Evolutionary conservation across 768 basidiomycete genomes (phyloP).

Genomic region (Amanita inopinata): DNA sequence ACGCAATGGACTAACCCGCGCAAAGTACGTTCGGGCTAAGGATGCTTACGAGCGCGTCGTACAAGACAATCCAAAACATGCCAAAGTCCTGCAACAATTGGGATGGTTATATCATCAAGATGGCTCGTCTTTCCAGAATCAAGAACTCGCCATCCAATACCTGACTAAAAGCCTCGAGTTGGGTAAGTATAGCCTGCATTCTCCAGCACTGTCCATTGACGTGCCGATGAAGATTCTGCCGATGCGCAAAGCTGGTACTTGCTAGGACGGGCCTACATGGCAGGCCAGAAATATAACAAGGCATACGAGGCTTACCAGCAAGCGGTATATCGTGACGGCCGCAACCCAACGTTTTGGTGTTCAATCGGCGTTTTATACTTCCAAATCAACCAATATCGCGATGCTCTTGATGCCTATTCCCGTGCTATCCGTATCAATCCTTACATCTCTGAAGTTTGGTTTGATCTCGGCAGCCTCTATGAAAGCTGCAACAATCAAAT

Average conservation of each 20-base stretch:
- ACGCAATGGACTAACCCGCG: constrained; percentile 11
- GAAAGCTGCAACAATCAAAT: constrained; percentile 99
- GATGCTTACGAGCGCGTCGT: constrained; percentile 97
- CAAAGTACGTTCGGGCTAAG: constrained; percentile 78
- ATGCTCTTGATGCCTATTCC: constrained; percentile 97
- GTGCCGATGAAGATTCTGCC: constrained; percentile 54
- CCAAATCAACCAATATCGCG: constrained; percentile 99
- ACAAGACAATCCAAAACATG: constrained; percentile 85
- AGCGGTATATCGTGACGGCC: constrained; percentile 96
- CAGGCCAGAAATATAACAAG: constrained; percentile 97
- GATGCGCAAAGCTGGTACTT: constrained; percentile 99
- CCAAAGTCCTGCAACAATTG: constrained; percentile 95
- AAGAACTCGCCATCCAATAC: constrained; percentile 89
- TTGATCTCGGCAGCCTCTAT: constrained; percentile 93
- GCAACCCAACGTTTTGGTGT: constrained; percentile 99
- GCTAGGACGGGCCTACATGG: constrained; percentile 97
- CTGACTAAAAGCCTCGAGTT: constrained; percentile 93
- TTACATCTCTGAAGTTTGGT: constrained; percentile 94
- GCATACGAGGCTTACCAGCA: constrained; percentile 99
- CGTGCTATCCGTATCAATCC: constrained; percentile 98
- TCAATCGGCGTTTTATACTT: constrained; percentile 98
- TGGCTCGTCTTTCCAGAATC: constrained; percentile 90
- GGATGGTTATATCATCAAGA: constrained; percentile 98
- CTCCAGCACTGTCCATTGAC: background rate
- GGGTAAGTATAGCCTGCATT: constrained; percentile 39